Percentiles rank a stretch among this genome's conserved stretches.
phyloP scores from a whole-genome alignment of 495 filamentous ascomycete species.

The Apodospora peruviana region DNA sequence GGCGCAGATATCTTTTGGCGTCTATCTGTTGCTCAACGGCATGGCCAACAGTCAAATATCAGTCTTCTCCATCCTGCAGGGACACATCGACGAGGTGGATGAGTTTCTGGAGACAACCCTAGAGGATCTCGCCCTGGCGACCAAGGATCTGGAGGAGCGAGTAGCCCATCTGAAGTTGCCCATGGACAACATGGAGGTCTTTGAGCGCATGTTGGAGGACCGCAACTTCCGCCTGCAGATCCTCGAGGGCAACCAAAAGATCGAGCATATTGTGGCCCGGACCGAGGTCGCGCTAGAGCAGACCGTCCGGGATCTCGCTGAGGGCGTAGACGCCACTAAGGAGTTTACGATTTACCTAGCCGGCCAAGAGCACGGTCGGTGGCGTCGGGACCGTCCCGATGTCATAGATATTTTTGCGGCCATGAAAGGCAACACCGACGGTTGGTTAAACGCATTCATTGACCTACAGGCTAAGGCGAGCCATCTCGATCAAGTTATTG shows the following conservation, averaged over 20 bases:
- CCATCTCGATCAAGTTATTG: slow-evolving; percentile 53
- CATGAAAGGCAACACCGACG: slow-evolving; percentile 81
- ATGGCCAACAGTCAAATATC: slow-evolving; percentile 83
- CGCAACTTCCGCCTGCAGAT: slow-evolving; percentile 75
- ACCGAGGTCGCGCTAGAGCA: slow-evolving; percentile 71
- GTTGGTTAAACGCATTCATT: slow-evolving; percentile 73
- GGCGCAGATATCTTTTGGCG: slow-evolving; percentile 88
- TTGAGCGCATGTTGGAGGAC: slow-evolving; percentile 85
- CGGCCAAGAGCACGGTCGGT: slow-evolving; percentile 52
- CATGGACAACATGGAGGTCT: slow-evolving; percentile 73
- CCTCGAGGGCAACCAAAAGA: slow-evolving; percentile 80
- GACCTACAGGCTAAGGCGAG: slow-evolving; percentile 62
- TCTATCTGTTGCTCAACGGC: slow-evolving; percentile 79
- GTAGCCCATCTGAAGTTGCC: slow-evolving; percentile 76
- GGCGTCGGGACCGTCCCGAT: slow-evolving; percentile 45
- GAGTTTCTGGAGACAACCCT: slow-evolving; percentile 78
- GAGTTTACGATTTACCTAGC: slow-evolving; percentile 72
- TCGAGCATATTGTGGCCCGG: slow-evolving; percentile 79
- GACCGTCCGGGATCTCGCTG: slow-evolving; percentile 67
- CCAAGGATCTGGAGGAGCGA: slow-evolving; percentile 65
- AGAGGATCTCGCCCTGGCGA: slow-evolving; percentile 81
- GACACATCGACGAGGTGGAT: slow-evolving; percentile 90
- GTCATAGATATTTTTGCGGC: slow-evolving; percentile 63
- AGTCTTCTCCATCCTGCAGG: slow-evolving; percentile 84
- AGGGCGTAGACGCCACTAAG: slow-evolving; percentile 69